Evolutionary conservation across 148 eudicot genomes (phyloP).

Genomic region (Cornus florida): DNA sequence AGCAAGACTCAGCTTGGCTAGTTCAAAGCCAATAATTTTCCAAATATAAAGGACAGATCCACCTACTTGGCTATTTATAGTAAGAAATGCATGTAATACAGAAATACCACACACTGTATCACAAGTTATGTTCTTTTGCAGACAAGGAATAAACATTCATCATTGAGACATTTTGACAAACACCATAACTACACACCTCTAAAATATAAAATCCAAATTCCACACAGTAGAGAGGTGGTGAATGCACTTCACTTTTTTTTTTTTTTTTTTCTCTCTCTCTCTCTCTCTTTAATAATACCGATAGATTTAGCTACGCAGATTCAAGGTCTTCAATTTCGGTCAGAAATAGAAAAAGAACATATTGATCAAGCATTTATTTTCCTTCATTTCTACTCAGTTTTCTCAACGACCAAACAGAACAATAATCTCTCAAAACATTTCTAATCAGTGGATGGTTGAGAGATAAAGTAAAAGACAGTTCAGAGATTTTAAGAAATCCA

Average conservation of each 20-base stretch:
- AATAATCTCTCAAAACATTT: background rate
- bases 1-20: background rate
- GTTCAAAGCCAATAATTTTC: background rate
- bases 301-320: background rate
- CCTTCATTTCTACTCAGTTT: background rate
- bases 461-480: no score
- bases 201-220: background rate
- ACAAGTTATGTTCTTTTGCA: background rate
- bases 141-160: background rate
- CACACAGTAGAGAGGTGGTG: background rate
- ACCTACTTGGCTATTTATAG: background rate
- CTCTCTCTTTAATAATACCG: background rate
- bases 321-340: background rate
- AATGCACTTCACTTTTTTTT: no score
- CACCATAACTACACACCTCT: background rate
- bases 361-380: background rate
- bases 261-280: no score
- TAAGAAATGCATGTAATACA: background rate
- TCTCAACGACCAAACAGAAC: background rate
- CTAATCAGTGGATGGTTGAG: no score
- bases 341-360: background rate
- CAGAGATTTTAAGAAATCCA: no score
- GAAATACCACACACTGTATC: background rate
- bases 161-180: background rate
- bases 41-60: background rate